These are phyloP conservation scores for Ulmus americana DNA, from an alignment of 331 rosid genomes.

Conservation along the genomic window DNA sequence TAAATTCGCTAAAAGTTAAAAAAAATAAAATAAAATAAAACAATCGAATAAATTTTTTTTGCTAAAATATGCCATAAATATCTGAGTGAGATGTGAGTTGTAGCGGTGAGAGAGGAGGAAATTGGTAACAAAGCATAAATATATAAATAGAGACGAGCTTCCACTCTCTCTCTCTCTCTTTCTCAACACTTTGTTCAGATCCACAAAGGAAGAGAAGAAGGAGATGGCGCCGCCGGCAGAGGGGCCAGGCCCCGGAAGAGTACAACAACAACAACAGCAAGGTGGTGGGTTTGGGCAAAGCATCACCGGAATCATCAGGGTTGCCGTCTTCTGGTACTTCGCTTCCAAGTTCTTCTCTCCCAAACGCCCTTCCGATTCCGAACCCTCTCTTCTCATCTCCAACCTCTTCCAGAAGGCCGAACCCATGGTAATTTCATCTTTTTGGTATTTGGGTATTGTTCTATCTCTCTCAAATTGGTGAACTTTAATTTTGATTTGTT, in stretches of 20 bases:
- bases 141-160: no score
- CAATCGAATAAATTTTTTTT: no score
- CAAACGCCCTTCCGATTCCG: constrained; percentile 39
- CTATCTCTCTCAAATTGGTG: no score
- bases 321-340: constrained; percentile 95
- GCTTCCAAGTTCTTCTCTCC: constrained; percentile 89
- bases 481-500: constrained; percentile 3
- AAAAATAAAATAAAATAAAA: no score
- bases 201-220: background rate
- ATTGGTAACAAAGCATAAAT: no score
- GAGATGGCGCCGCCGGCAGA: constrained; percentile 61
- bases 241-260: constrained; percentile 31
- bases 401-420: constrained; percentile 70
- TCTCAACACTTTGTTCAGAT: no score
- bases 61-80: no score
- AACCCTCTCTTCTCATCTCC: constrained; percentile 56
- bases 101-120: no score
- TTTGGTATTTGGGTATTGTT: no score
- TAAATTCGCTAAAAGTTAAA: no score
- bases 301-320: constrained; percentile 73
- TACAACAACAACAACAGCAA: constrained; percentile 29
- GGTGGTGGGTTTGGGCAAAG: constrained; percentile 44
- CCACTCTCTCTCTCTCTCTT: no score
- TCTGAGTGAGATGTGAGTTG: no score
- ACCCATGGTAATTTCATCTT: constrained; percentile 42